These are phyloP conservation scores for Tuber magnatum DNA, from an alignment of 495 filamentous ascomycete genomes.

Conservation along the genomic window DNA sequence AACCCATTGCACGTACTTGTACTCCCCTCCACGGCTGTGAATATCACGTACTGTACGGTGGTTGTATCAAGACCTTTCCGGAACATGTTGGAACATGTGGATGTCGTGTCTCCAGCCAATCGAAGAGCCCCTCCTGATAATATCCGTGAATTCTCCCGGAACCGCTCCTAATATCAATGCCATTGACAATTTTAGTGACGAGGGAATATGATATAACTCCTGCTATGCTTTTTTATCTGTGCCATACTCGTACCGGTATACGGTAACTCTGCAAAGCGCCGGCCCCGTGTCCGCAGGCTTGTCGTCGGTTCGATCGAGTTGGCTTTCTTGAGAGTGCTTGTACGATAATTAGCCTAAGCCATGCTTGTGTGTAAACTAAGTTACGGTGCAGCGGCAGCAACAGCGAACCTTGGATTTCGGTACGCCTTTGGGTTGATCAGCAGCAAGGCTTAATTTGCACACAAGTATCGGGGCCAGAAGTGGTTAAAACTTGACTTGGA, in stretches of 20 bases:
- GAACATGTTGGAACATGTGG: not conserved
- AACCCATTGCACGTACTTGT: not conserved
- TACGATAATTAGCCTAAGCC: not conserved
- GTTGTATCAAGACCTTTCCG: not conserved
- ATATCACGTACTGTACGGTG: not conserved
- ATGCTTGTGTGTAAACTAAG: too few species aligned
- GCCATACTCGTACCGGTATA: not conserved
- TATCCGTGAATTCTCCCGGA: not conserved
- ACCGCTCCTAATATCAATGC: not conserved
- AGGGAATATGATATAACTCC: not conserved
- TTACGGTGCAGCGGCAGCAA: too few species aligned
- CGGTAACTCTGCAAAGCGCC: not conserved
- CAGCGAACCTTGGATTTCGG: too few species aligned
- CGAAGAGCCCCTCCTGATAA: not conserved
- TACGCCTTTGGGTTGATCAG: not conserved
- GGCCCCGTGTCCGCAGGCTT: too few species aligned
- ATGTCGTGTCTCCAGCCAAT: not conserved
- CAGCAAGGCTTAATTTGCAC: too few species aligned
- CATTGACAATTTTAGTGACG: not conserved
- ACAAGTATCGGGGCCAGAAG: too few species aligned
- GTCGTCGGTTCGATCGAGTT: not conserved
- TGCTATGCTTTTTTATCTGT: not conserved
- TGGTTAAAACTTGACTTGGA: too few species aligned
- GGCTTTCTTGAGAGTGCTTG: not conserved
- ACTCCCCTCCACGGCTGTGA: too few species aligned